A percentile compares a stretch with the other conserved stretches of the same genome.
Conservation (phyloP, 108 stramenopile genomes). For the Fistulifera solaris region DNA sequence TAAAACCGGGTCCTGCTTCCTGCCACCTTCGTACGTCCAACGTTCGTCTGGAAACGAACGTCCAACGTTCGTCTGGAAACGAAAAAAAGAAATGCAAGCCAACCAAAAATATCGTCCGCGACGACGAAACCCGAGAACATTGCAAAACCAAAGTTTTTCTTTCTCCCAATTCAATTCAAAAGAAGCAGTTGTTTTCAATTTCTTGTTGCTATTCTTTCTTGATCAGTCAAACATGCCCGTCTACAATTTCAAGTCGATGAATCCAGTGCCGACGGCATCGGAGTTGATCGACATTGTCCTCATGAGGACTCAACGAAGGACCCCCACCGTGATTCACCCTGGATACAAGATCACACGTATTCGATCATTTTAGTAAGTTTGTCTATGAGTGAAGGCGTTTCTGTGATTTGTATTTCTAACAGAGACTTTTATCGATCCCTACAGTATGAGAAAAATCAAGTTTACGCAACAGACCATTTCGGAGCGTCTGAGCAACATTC, state of each 20-base stretch:
- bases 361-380: constrained; percentile 90
- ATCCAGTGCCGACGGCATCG: constrained; percentile 88
- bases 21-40: no score
- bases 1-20: no score
- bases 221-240: constrained; percentile 68
- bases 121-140: no score
- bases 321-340: constrained; percentile 98
- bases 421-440: not conserved
- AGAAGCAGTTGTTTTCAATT: no score
- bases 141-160: no score
- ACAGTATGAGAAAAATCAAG: constrained; percentile 97
- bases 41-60: no score
- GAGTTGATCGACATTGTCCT: constrained; percentile 98
- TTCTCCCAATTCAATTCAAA: no score
- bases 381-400: not conserved
- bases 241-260: constrained; percentile 99
- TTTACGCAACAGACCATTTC: constrained; percentile 97
- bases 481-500: constrained; percentile 83
- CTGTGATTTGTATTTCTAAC: not conserved
- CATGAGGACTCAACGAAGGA: constrained; percentile 91
- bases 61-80: no score
- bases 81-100: no score
- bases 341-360: constrained; percentile 96
- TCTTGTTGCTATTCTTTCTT: not conserved
- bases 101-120: no score